Base-by-base conservation (phyloP, 176 grass and related monocot genomes). In the Lolium rigidum region DNA sequence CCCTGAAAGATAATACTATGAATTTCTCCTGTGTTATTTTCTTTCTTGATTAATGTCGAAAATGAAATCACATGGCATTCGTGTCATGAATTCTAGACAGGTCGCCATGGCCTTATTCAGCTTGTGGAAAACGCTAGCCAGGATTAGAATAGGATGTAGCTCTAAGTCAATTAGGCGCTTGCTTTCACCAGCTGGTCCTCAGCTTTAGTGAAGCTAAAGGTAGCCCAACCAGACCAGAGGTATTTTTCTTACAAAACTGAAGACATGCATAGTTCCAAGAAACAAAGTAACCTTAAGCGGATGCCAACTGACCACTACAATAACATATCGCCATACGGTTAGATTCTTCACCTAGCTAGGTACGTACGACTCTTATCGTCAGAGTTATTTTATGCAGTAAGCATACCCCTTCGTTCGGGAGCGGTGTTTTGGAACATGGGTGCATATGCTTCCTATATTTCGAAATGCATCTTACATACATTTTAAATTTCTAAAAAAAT, bases 241-340 rank as follows among this genome's bases (percentile, higher is more conserved):
- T 25, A 24, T 76, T 76, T 51, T 35, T 17, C 48, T 25, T 9
- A 14, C 13, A 46, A 51, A 76, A 54, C 10, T 2, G 2, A 76
- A 54, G 72, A 75, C 22, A 38, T 18, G 15, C 15, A 18, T 5
- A 35, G 62, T 41, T 17, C 22, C 22, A 84, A 81, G 49, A 80
- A 66, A 58, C 31, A 26, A 52, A 52, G 63, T 9, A 66, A 26
- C 75, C 38, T 49, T 10, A 4, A n/a, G 47, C 58, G 9, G 82
- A 85, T 89, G 76, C 76, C 37, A 80, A 85, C 84, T 68, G 77
- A 61, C 49, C 20, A 85, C 49, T 59, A 80, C 77, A 81, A 85
- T 84, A 75, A 58, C 74, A 79, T 83, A 83, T 80, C 48, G 24
- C 25, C 15, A 48, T 21, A 47, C 18, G 18, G 25, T 8, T n/a